These are phyloP conservation scores for Aspergillus hancockii DNA, from an alignment of 495 filamentous ascomycete genomes.

Conservation along the genomic window DNA sequence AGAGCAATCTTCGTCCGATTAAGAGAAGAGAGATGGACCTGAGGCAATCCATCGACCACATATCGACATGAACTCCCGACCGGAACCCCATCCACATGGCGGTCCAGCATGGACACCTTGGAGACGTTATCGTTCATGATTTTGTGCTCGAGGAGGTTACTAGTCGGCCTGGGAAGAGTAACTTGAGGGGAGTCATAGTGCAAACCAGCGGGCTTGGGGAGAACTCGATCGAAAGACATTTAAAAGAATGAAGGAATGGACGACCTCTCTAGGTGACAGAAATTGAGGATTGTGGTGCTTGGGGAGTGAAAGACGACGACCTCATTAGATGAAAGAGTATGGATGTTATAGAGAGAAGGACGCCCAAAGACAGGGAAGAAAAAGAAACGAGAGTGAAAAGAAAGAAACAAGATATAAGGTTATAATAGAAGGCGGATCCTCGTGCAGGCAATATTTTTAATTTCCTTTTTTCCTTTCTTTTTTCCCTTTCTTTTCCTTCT, in stretches of 20 bases:
- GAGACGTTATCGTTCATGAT: slow-evolving; percentile 48
- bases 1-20: slow-evolving; percentile 26
- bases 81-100: slow-evolving; percentile 15
- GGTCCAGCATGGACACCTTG: slow-evolving; percentile 23
- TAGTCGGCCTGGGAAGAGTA: slow-evolving; percentile 33
- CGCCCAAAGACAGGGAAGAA: slow-evolving; percentile 16
- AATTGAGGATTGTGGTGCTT: slow-evolving; percentile 12
- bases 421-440: slow-evolving; percentile 15
- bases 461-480: background rate
- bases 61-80: slow-evolving; percentile 25
- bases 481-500: slow-evolving; percentile 9
- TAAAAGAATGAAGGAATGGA: slow-evolving; percentile 29
- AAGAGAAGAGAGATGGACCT: slow-evolving; percentile 35
- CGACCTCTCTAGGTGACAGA: slow-evolving; percentile 9
- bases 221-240: slow-evolving; percentile 61
- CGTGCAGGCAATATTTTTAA: background rate
- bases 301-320: slow-evolving; percentile 17
- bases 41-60: slow-evolving; percentile 24
- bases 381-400: slow-evolving; percentile 20
- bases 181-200: slow-evolving; percentile 43
- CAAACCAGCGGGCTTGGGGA: slow-evolving; percentile 50
- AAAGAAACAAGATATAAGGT: slow-evolving; percentile 20
- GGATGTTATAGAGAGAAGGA: slow-evolving; percentile 17
- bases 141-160: slow-evolving; percentile 50
- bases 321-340: slow-evolving; percentile 18